Conservation (phyloP, 805 yeast species). For the Candida corydali region DNA sequence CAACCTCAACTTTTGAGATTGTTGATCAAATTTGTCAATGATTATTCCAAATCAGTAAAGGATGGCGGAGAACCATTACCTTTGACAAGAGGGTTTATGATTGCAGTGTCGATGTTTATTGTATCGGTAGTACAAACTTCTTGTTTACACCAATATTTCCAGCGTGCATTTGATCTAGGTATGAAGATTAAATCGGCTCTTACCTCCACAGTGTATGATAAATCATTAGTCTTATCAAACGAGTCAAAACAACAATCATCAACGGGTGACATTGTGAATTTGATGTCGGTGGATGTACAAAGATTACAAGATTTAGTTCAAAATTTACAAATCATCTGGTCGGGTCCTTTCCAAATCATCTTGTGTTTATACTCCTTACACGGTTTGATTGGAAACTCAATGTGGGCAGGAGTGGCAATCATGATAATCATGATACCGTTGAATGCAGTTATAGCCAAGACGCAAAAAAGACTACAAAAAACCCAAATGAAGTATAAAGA, state of each 20-base stretch:
- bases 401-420: conserved; percentile 93
- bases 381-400: conserved; percentile 74
- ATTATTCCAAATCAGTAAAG: conserved; percentile 32
- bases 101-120: conserved; percentile 70
- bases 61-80: conserved; percentile 50
- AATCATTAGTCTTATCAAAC: conserved; percentile 63
- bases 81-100: conserved; percentile 68
- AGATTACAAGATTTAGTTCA: conserved; percentile 81
- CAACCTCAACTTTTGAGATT: conserved; percentile 29
- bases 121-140: conserved; percentile 77
- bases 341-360: conserved; percentile 85
- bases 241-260: conserved; percentile 68
- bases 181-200: conserved; percentile 71
- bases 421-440: conserved; percentile 76
- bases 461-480: conserved; percentile 71
- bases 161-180: conserved; percentile 69
- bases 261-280: conserved; percentile 90
- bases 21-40: conserved; percentile 30
- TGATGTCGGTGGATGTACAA: conserved; percentile 92
- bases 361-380: conserved; percentile 73
- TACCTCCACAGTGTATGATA: conserved; percentile 63
- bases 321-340: conserved; percentile 78
- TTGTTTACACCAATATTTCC: conserved; percentile 73
- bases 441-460: conserved; percentile 64
- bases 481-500: conserved; percentile 88